A percentile compares a stretch with the other conserved stretches of the same genome.
phyloP scores from a whole-genome alignment of 305 asterid genomes.

The Striga hermonthica region DNA sequence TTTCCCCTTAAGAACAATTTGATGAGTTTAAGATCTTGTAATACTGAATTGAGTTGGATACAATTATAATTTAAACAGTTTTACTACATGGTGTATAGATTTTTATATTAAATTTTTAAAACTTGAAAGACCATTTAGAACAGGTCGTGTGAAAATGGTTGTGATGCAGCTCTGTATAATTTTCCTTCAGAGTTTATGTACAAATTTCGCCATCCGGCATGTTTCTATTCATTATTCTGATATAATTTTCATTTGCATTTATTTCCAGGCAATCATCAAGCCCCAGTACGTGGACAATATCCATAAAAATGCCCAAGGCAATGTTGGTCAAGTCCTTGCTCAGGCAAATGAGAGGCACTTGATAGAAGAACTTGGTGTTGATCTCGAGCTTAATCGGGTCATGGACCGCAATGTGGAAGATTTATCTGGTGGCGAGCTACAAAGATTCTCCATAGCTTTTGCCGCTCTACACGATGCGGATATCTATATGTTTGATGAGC shows the following conservation, averaged over 20 bases:
- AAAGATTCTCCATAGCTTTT: constrained; percentile 3
- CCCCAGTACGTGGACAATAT: constrained; percentile 9
- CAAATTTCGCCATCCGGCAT: background rate
- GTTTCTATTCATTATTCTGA: background rate
- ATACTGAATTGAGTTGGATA: too few species aligned
- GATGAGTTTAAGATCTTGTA: too few species aligned
- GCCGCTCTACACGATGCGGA: constrained; percentile 4
- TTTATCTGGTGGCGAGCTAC: constrained; percentile 23
- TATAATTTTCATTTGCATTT: background rate
- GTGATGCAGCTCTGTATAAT: too few species aligned
- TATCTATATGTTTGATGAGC: constrained; percentile 17
- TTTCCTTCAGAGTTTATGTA: too few species aligned
- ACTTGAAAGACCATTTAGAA: too few species aligned
- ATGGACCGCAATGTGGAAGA: constrained; percentile 6
- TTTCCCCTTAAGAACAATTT: too few species aligned
- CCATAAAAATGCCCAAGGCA: background rate
- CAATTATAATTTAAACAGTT: too few species aligned
- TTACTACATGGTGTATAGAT: too few species aligned
- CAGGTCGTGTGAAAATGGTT: too few species aligned
- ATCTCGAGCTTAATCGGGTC: constrained; percentile 10
- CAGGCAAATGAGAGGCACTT: background rate
- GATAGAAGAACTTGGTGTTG: background rate
- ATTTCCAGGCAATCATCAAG: constrained; percentile 10
- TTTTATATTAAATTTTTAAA: too few species aligned
- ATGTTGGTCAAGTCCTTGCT: constrained; percentile 11